Conservation (phyloP, 345 rosid species). For the sweet orange (Citrus sinensis) region DNA sequence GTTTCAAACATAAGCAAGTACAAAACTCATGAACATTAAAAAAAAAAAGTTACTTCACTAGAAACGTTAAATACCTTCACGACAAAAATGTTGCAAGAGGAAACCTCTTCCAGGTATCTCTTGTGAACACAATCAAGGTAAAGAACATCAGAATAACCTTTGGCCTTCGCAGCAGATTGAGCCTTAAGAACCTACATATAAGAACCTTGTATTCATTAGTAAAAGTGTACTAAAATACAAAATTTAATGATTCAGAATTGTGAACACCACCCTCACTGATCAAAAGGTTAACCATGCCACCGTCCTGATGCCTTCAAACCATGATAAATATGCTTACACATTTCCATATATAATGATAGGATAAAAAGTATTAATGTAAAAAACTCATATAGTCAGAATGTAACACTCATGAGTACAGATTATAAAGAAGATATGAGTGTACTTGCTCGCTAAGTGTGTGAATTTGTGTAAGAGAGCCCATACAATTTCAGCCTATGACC, state of each 20-base stretch:
- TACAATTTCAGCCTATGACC: not conserved
- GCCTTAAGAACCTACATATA: slow-evolving; percentile 76
- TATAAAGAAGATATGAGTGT: not conserved
- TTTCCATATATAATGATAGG: not conserved
- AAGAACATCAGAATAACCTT: slow-evolving; percentile 87
- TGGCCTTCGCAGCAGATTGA: slow-evolving; percentile 74
- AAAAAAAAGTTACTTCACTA: not conserved
- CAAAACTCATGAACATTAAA: not conserved
- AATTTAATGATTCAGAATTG: not conserved
- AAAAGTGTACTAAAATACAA: not conserved
- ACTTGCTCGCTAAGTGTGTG: too few relatives aligned
- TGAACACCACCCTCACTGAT: not conserved
- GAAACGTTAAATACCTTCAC: slow-evolving; percentile 50
- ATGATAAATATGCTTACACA: not conserved
- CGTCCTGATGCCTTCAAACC: not conserved
- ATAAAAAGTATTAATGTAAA: not conserved
- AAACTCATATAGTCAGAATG: not conserved
- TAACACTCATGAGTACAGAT: not conserved
- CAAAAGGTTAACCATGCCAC: not conserved
- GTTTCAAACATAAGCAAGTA: not conserved
- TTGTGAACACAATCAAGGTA: slow-evolving; percentile 88
- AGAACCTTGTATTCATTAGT: not conserved
- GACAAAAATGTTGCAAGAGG: slow-evolving; percentile 89
- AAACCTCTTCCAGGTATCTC: slow-evolving; percentile 84
- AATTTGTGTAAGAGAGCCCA: not conserved